Evolutionary conservation across 805 yeast species (phyloP), one percentile per base, ranked within the genome.

Genomic region (Candida chilensis): DNA sequence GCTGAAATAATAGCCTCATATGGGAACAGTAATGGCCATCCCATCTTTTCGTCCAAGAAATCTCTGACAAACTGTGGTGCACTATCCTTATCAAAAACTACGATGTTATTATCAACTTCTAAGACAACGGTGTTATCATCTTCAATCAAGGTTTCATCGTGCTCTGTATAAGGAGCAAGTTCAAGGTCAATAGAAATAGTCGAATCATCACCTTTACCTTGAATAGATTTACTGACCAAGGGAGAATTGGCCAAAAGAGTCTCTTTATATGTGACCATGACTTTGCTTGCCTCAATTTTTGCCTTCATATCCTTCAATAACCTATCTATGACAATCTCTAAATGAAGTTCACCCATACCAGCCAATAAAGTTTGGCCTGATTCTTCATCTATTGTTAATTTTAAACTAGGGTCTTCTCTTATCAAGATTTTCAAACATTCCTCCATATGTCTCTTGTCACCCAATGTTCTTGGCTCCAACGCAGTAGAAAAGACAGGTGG

Each of bases 311-410:
- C 95, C 26, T 71, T 71, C n/a, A 84, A 56, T 25, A 87, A 64
- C 32, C 96, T 64, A 43, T 85, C 92, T 28, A 66, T 67, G 2
- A 92, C 82, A 40, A 92, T 87, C 41, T 92, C 97, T 29, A 92
- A 64, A 56, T 92, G 98, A 28, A 92, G 64, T 47, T 92, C 97
- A 24, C 98, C 98, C 97, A 90, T 90, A 19, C 98, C 98, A 13
- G 95, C 78, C 18, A 92, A 54, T 17, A 88, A 70, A 2, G 88
- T 78, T 56, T 92, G 96, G 5, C 92, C 95, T 33, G 85, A 64
- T 41, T 90, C 97, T 35, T 85, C 88, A 50, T 92, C 84, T 29
- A 64, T 68, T 3, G 72, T 54, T 5, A 85, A 68, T 18, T 74
- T 71, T 37, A 92, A 62, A 29, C 95, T 83, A 3, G 98, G 98